Conservation (phyloP, 2,329 filamentous ascomycete species). For the Rutstroemia sp. region DNA sequence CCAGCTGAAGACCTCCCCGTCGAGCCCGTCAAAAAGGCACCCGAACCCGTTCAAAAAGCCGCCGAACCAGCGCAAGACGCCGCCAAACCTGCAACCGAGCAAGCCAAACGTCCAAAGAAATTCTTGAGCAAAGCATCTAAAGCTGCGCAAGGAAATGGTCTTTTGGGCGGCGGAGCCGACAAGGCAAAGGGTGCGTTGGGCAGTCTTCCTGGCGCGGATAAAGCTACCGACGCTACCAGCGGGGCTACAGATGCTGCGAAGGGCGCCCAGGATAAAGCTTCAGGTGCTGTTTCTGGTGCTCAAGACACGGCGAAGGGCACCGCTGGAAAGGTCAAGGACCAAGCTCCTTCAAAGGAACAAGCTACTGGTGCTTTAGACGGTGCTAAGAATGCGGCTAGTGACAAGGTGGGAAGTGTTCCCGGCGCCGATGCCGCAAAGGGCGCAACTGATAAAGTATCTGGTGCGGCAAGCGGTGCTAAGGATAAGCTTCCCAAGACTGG, state of each 20-base stretch:
- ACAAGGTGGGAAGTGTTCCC: neutral
- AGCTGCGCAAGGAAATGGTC: constrained; percentile 2
- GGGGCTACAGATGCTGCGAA: neutral
- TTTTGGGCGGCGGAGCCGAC: neutral
- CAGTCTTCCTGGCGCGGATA: neutral
- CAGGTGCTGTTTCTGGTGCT: neutral
- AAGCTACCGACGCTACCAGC: neutral
- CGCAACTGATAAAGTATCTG: neutral
- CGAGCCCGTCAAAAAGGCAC: neutral
- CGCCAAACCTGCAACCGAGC: neutral
- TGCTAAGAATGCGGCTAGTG: too few species aligned
- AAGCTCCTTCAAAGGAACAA: neutral
- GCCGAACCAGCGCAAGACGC: neutral
- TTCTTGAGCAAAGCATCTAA: constrained; percentile 8
- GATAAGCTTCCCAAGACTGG: neutral
- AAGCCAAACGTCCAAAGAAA: constrained; percentile 4
- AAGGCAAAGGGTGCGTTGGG: neutral
- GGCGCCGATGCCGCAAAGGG: neutral
- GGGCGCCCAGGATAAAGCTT: neutral
- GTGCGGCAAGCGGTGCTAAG: neutral
- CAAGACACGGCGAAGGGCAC: neutral
- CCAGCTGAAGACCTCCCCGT: neutral
- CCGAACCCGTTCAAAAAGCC: neutral
- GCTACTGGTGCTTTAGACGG: neutral
- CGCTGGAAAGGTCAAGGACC: neutral